These are phyloP conservation scores for Chrysoporthe cubensis DNA, from an alignment of 2,329 filamentous ascomycete species.

Conservation along the genomic window DNA sequence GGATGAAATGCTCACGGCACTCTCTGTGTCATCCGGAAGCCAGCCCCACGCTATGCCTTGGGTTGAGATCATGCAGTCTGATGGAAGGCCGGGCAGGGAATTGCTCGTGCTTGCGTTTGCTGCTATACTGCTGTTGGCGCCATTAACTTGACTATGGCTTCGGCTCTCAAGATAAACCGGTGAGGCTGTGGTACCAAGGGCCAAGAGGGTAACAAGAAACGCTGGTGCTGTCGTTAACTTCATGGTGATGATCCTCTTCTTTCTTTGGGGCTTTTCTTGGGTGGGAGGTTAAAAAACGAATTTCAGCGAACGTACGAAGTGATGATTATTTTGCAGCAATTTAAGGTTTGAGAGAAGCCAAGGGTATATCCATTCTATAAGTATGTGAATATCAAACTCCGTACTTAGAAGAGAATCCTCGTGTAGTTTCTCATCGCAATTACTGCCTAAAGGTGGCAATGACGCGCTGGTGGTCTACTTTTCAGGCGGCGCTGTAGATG, in stretches of 20 bases:
- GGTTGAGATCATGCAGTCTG: constrained; percentile 7
- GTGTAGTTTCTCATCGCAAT: background rate
- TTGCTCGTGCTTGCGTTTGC: constrained; percentile 5
- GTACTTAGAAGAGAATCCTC: background rate
- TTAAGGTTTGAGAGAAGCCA: background rate
- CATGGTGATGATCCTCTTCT: background rate
- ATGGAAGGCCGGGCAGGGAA: constrained; percentile 3
- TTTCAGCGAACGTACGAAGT: background rate
- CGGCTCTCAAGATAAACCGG: background rate
- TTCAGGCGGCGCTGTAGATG: background rate
- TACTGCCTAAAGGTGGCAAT: background rate
- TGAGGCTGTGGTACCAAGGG: background rate
- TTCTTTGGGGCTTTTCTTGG: too few species aligned
- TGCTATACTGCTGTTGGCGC: background rate
- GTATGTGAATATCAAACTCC: background rate
- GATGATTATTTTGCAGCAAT: background rate
- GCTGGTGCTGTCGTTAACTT: background rate
- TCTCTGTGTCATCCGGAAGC: constrained; percentile 31
- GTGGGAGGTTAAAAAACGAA: background rate
- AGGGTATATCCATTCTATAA: background rate
- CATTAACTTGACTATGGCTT: background rate
- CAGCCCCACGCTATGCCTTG: constrained; percentile 33
- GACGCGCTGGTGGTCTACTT: background rate
- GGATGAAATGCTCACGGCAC: constrained; percentile 27
- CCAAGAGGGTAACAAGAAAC: background rate